Percentiles rank a stretch among this genome's conserved stretches.
These are phyloP conservation scores for Passalora sequoiae DNA, from an alignment of 2,329 filamentous ascomycete species.

Conservation along the genomic window DNA sequence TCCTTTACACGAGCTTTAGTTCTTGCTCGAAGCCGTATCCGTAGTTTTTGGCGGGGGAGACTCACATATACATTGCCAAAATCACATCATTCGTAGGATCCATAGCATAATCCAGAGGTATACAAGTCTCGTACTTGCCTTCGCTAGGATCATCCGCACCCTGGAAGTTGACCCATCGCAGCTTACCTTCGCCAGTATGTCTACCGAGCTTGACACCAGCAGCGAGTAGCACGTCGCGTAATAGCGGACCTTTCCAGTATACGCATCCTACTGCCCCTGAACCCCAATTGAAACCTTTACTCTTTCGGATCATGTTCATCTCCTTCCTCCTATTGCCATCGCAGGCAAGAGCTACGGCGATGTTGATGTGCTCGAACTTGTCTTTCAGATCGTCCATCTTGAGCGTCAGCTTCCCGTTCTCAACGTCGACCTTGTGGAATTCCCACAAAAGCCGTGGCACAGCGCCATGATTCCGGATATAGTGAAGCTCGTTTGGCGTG, in stretches of 20 bases:
- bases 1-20: too few relatives aligned
- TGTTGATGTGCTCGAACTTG: constrained; percentile 45
- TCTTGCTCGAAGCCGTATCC: too few relatives aligned
- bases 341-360: constrained; percentile 47
- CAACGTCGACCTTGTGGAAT: constrained; percentile 46
- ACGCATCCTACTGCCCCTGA: constrained; percentile 45
- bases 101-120: constrained; percentile 48
- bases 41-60: too few relatives aligned
- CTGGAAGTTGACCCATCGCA: constrained; percentile 47
- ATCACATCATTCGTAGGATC: constrained; percentile 47
- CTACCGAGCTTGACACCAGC: constrained; percentile 35
- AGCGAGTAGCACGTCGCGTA: constrained; percentile 43
- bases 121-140: constrained; percentile 46
- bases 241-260: constrained; percentile 47
- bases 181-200: constrained; percentile 21
- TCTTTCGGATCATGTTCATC: constrained; percentile 47
- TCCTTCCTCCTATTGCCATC: constrained; percentile 50
- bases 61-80: constrained; percentile 54
- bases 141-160: constrained; percentile 46
- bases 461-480: constrained; percentile 51
- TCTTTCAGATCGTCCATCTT: constrained; percentile 44
- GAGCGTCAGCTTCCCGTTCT: constrained; percentile 38
- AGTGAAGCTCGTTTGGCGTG: constrained; percentile 49
- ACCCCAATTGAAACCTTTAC: constrained; percentile 48
- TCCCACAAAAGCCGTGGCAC: constrained; percentile 50